Evolutionary conservation across 805 yeast genomes (phyloP).

Genomic region (Wickerhamiella occidentalis): DNA sequence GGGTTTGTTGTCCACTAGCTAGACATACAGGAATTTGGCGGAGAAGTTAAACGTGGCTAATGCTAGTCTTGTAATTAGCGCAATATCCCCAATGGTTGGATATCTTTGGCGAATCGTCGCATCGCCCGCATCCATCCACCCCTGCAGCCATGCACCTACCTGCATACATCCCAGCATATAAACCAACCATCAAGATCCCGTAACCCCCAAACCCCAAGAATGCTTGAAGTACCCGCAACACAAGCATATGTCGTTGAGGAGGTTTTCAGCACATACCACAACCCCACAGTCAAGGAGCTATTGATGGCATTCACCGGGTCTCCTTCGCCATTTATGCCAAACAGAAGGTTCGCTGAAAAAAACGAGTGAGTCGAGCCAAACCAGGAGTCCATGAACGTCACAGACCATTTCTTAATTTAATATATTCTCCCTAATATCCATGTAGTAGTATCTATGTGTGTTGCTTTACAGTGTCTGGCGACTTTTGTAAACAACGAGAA

Average conservation of each 20-base stretch:
- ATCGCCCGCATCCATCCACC: slow-evolving; percentile 2
- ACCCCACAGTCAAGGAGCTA: neutral
- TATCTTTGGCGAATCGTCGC: neutral
- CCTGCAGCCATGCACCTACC: slow-evolving; percentile 2
- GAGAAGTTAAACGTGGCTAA: too few species aligned
- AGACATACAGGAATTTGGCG: too few species aligned
- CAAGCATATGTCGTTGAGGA: neutral
- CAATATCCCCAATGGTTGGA: neutral
- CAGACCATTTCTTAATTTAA: too few species aligned
- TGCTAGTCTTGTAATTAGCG: too few species aligned
- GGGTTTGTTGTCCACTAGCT: too few species aligned
- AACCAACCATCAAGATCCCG: neutral
- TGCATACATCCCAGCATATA: slow-evolving; percentile 1
- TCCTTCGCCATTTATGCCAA: slow-evolving; percentile 3
- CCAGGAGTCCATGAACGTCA: too few species aligned
- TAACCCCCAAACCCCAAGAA: neutral
- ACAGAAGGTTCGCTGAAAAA: neutral
- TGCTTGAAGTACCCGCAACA: neutral
- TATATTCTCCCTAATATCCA: too few species aligned
- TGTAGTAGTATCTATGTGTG: too few species aligned
- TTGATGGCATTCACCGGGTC: neutral
- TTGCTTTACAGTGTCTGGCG: too few species aligned
- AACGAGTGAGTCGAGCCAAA: neutral
- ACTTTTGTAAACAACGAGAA: too few species aligned
- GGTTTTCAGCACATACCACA: neutral